Conservation (phyloP, 2,329 filamentous ascomycete genomes). For the Domatiomyces catenatus region DNA sequence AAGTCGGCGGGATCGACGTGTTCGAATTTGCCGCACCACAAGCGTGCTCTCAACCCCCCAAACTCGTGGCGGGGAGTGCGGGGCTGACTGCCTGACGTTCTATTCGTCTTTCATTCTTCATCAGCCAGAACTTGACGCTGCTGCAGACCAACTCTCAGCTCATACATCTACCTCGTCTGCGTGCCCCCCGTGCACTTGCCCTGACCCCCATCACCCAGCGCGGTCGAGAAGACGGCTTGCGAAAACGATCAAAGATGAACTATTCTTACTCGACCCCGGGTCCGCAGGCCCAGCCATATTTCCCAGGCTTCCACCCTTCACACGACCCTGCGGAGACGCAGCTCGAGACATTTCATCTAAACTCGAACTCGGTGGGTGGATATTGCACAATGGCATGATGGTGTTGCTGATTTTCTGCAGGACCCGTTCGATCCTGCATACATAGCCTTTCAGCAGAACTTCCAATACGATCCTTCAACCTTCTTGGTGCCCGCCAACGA, state of each 20-base stretch:
- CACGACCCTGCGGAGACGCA: constrained; percentile 17
- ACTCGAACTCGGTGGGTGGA: constrained; percentile 22
- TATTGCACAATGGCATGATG: constrained; percentile 3
- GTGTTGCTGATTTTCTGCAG: constrained; percentile 9
- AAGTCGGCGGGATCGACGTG: neutral
- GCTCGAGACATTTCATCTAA: constrained; percentile 8
- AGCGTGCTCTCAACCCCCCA: neutral
- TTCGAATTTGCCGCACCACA: neutral
- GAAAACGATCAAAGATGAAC: constrained; percentile 31
- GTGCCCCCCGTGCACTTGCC: neutral
- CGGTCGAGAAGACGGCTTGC: neutral
- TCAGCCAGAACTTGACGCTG: neutral
- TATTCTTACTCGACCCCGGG: constrained; percentile 38
- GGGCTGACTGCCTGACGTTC: neutral
- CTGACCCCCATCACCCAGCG: neutral
- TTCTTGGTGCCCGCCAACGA: constrained; percentile 18
- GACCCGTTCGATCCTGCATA: constrained; percentile 25
- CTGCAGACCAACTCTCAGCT: neutral
- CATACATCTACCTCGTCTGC: neutral
- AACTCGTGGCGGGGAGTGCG: neutral
- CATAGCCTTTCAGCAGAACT: constrained; percentile 25
- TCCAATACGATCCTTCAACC: constrained; percentile 23
- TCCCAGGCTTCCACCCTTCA: constrained; percentile 27
- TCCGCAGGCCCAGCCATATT: constrained; percentile 30
- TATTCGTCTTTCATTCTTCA: neutral